Percentiles rank a stretch among this genome's conserved stretches.
Conservation (phyloP, 1,284 basidiomycete genomes). For the Ustilago loliicola region DNA sequence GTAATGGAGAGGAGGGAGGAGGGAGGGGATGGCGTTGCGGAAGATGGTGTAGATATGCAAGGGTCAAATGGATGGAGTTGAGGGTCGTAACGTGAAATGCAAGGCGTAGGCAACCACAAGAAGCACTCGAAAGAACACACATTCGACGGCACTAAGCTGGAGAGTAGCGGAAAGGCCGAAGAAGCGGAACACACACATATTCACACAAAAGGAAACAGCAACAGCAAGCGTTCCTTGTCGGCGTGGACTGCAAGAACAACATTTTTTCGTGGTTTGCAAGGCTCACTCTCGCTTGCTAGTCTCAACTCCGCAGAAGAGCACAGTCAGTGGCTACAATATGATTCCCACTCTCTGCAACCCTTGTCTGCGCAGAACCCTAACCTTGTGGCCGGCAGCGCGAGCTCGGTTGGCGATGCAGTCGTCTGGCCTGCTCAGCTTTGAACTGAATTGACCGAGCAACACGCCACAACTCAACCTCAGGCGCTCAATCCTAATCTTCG, state of each 20-base stretch:
- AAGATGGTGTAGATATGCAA: constrained; percentile 4
- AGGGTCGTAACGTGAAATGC: not conserved
- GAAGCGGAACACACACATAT: not conserved
- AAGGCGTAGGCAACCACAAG: not conserved
- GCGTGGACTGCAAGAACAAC: not conserved
- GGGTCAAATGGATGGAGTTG: not conserved
- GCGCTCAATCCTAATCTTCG: not conserved
- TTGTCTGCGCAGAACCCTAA: not conserved
- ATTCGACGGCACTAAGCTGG: not conserved
- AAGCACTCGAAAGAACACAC: not conserved
- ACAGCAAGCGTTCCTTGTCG: not conserved
- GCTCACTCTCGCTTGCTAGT: not conserved
- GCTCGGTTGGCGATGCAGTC: no score
- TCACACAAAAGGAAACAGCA: not conserved
- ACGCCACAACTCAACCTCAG: not conserved
- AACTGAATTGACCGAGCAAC: constrained; percentile 9
- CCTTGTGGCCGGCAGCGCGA: not conserved
- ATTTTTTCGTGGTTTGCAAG: not conserved
- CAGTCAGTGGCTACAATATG: not conserved
- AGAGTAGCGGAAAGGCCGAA: constrained; percentile 11
- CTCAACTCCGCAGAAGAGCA: constrained; percentile 5
- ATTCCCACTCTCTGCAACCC: not conserved
- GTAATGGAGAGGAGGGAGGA: not conserved
- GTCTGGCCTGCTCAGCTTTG: no score
- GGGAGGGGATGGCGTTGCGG: not conserved